Percentiles rank a stretch among this genome's conserved stretches.
Evolutionary conservation across 2,329 filamentous ascomycete species (phyloP).

Genomic region (Talaromyces sp.): DNA sequence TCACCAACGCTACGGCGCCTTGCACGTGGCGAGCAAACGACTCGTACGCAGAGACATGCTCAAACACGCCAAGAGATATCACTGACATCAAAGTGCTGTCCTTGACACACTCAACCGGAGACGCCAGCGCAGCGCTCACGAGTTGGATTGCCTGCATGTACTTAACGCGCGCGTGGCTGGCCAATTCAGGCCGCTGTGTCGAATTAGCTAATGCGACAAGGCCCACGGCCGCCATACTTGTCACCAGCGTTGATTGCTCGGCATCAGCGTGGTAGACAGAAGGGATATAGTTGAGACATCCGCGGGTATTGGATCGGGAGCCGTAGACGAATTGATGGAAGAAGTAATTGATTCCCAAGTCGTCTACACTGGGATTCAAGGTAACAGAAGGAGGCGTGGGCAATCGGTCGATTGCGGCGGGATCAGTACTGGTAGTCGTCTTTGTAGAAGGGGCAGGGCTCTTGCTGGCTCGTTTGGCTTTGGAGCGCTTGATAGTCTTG

Average conservation of each 20-base stretch:
- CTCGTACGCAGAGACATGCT: slow-evolving; percentile 17
- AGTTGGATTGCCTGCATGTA: slow-evolving; percentile 19
- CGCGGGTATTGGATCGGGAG: slow-evolving; percentile 13
- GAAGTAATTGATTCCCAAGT: slow-evolving; percentile 22
- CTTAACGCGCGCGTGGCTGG: slow-evolving; percentile 16
- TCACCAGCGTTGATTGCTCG: slow-evolving; percentile 15
- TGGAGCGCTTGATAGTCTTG: slow-evolving; percentile 9
- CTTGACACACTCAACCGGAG: slow-evolving; percentile 16
- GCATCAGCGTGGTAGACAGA: slow-evolving; percentile 12
- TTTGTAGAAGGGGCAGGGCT: background rate
- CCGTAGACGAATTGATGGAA: slow-evolving; percentile 17
- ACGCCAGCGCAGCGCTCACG: slow-evolving; percentile 18
- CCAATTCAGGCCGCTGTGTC: slow-evolving; percentile 15
- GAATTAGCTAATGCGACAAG: slow-evolving; percentile 21
- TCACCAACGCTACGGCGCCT: slow-evolving; percentile 19
- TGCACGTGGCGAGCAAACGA: slow-evolving; percentile 20
- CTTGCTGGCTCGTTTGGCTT: background rate
- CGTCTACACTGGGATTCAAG: slow-evolving; percentile 6
- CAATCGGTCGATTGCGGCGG: background rate
- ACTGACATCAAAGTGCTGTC: slow-evolving; percentile 23
- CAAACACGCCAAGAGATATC: slow-evolving; percentile 22
- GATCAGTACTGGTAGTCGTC: background rate
- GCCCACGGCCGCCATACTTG: slow-evolving; percentile 22
- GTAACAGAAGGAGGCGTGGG: background rate
- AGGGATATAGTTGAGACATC: slow-evolving; percentile 20